Percentiles rank a stretch among this genome's conserved stretches.
Conservation (phyloP, 108 stramenopile species). For the Conticribra guillardii region DNA sequence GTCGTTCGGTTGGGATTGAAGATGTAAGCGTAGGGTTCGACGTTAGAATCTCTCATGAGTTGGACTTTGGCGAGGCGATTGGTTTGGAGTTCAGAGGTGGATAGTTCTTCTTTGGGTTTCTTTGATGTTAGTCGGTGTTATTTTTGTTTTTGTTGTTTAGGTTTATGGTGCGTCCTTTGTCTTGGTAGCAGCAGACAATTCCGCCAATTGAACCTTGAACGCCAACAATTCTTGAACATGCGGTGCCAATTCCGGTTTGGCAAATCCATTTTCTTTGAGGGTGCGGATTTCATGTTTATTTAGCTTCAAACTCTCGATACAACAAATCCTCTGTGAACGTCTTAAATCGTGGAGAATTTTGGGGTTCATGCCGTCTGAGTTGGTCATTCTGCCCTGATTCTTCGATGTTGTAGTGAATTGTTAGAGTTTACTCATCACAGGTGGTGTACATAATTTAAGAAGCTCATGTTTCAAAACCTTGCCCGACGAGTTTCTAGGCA, state of each 20-base stretch:
- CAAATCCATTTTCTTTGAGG: conserved; percentile 65
- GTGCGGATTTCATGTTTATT: conserved; percentile 81
- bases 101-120: conserved; percentile 36
- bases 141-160: no score
- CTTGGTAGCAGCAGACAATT: not conserved
- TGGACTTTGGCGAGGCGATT: conserved; percentile 80
- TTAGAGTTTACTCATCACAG: no score
- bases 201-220: conserved; percentile 18
- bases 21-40: conserved; percentile 85
- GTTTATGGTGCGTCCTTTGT: conserved; percentile 1
- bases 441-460: conserved; percentile 10
- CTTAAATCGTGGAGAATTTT: no score
- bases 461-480: conserved; percentile 72
- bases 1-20: conserved; percentile 72
- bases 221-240: conserved; percentile 26
- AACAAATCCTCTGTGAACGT: no score
- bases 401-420: no score
- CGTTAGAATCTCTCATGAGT: conserved; percentile 80
- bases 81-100: conserved; percentile 76
- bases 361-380: no score
- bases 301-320: no score
- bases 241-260: conserved; percentile 22
- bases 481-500: conserved; percentile 81
- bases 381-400: no score
- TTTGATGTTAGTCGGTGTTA: conserved; percentile 25